Conservation (phyloP, 148 eudicot genomes). For the Polygonum aviculare region DNA sequence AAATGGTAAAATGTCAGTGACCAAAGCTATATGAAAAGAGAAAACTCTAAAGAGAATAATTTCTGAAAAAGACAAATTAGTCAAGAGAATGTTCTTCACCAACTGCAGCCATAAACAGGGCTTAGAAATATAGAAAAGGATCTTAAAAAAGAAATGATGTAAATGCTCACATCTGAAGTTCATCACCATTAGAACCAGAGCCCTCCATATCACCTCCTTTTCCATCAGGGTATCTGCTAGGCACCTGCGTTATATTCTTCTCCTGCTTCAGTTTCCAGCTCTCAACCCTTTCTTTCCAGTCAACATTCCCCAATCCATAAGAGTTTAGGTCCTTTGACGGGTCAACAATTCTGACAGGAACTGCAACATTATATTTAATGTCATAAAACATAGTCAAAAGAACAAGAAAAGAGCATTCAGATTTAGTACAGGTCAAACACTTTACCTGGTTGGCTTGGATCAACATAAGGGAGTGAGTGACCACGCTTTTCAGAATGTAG, state of each 20-base stretch:
- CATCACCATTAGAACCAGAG: slow-evolving; percentile 97
- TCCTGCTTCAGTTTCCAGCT: slow-evolving; percentile 98
- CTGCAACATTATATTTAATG: slow-evolving; percentile 29
- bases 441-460: slow-evolving; percentile 89
- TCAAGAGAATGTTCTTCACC: neutral
- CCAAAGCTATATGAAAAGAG: neutral
- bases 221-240: slow-evolving; percentile 62
- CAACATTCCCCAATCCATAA: slow-evolving; percentile 87
- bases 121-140: neutral
- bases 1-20: neutral
- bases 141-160: neutral
- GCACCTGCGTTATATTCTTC: slow-evolving; percentile 54
- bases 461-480: slow-evolving; percentile 70
- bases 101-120: neutral
- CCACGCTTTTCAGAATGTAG: slow-evolving; percentile 72
- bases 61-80: neutral
- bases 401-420: neutral
- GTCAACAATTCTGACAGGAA: slow-evolving; percentile 92
- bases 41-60: neutral
- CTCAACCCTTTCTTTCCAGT: slow-evolving; percentile 99
- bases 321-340: slow-evolving; percentile 94
- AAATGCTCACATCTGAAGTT: slow-evolving; percentile 80
- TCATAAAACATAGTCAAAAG: neutral
- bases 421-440: neutral
- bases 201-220: slow-evolving; percentile 91